Conservation (phyloP, 192 early-diverging fungal genomes). For the Linnemannia hyalina region DNA sequence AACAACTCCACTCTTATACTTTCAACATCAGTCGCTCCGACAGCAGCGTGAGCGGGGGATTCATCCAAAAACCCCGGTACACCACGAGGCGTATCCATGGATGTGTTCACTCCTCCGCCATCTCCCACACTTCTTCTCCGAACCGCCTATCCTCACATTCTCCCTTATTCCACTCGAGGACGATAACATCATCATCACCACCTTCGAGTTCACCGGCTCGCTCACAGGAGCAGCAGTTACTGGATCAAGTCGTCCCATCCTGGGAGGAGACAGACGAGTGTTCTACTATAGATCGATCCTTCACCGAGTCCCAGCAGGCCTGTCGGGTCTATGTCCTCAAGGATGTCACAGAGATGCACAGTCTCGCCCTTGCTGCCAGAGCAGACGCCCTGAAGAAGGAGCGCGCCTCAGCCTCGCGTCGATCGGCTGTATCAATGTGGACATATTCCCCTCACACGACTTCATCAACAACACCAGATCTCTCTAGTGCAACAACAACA, state of each 20-base stretch:
- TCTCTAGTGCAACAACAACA: neutral
- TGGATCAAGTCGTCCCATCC: slow-evolving; percentile 4
- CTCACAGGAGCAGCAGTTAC: neutral
- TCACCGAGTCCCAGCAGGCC: neutral
- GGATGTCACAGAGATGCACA: slow-evolving; percentile 40
- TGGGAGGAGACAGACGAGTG: neutral
- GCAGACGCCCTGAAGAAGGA: neutral
- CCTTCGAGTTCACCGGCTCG: neutral
- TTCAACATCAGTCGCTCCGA: neutral
- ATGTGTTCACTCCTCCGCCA: slow-evolving; percentile 22
- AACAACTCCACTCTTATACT: neutral
- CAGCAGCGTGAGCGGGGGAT: neutral
- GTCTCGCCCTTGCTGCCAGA: slow-evolving; percentile 14
- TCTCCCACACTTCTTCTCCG: neutral
- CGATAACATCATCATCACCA: neutral
- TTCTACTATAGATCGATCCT: neutral
- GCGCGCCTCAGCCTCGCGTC: neutral
- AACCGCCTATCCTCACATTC: neutral
- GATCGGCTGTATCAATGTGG: neutral
- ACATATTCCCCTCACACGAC: neutral
- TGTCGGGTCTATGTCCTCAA: slow-evolving; percentile 48
- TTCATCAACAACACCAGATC: neutral
- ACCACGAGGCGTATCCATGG: slow-evolving; percentile 27
- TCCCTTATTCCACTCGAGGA: slow-evolving; percentile 9
- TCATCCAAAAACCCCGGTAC: neutral